Evolutionary conservation across 805 yeast genomes (phyloP), one percentile per base, ranked within the genome.

Genomic region (Debaryomyces prosopidis): DNA sequence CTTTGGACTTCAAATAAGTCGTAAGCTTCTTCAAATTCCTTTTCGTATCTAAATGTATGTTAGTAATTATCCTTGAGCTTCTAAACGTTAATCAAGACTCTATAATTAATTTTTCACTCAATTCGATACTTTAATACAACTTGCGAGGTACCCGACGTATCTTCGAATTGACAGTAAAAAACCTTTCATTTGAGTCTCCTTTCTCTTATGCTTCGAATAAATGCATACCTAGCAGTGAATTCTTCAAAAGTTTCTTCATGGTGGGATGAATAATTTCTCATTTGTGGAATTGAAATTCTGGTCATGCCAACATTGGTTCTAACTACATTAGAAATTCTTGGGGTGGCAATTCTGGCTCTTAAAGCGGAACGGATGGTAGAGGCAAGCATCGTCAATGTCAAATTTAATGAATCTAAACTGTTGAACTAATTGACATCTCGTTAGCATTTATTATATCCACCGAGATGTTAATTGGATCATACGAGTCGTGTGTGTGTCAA

Each of bases 221-320:
- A 46, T 47, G 59, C 78, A 52, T 79, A 82, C 85, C 89, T 79
- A 51, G 80, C 79, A 44, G 96, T 89, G 79, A 89, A 90, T 76
- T 91, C 97, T 75, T 90, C 97, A 56, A 88, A 91, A 44, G 96
- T 83, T 76, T 90, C 97, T 68, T 88, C 96, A 55, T 85, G 88
- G 66, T 88, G 95, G 57, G 77, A 84, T 44, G 96, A 86, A 79
- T 87, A 90, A 60, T 76, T 76, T 82, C 97, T 82, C 40, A 68
- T 50, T 48, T 60, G 69, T 46, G 62, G 61, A 34, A 59, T 46
- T 20, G 65, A 43, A 40, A 58, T 44, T 45, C 56, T 58, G 42
- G 52, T 49, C 48, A 58, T 47, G 40, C 52, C 50, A 43, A 48
- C 46, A 40, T 46, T 48, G 27, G 60, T 51, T 49, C 60, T 59